Evolutionary conservation across 768 basidiomycete genomes (phyloP), one percentile per base, ranked within the genome.

Genomic region (Rhodotorula kratochvilovae): DNA sequence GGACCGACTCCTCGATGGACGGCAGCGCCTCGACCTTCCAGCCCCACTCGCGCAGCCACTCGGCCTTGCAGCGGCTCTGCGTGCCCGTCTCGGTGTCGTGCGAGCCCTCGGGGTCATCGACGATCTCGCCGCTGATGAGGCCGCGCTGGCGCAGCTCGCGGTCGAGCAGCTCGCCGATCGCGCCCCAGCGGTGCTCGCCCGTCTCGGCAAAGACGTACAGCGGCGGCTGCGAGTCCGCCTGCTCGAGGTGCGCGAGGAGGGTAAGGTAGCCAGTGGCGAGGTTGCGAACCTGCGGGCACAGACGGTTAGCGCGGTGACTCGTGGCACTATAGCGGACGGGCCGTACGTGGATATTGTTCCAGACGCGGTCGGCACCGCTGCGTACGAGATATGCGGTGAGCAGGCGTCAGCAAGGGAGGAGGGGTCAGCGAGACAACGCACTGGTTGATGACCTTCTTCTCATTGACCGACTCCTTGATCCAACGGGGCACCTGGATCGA

Each of bases 281-380:
- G 64, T 65, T 65, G 33, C 29, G 10, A 39, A 63, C 53, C 62
- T 57, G 60, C 31, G n/a, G n/a, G n/a, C n/a, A n/a, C n/a, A n/a
- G n/a, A n/a, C n/a, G n/a, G n/a, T n/a, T n/a, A n/a, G n/a, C n/a
- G n/a, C n/a, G n/a, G n/a, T n/a, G n/a, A n/a, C n/a, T n/a, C n/a
- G n/a, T n/a, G n/a, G n/a, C n/a, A n/a, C n/a, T n/a, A n/a, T n/a
- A n/a, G n/a, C n/a, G n/a, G n/a, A n/a, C n/a, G n/a, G n/a, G n/a
- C n/a, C 29, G 33, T 10, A 68, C 66, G 66, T 74, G 73, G n/a
- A 74, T 56, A 66, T 74, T 39, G 61, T 68, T 63, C 73, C 73
- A 74, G 48, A 46, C 23, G 5, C 42, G 17, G 16, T 66, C 50
- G 0, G 64, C 60, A 3, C 69, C 63, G 46, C 36, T 65, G 36